phyloP scores from a whole-genome alignment of 2,329 filamentous ascomycete genomes.

The Sclerotiophoma versabilis region DNA sequence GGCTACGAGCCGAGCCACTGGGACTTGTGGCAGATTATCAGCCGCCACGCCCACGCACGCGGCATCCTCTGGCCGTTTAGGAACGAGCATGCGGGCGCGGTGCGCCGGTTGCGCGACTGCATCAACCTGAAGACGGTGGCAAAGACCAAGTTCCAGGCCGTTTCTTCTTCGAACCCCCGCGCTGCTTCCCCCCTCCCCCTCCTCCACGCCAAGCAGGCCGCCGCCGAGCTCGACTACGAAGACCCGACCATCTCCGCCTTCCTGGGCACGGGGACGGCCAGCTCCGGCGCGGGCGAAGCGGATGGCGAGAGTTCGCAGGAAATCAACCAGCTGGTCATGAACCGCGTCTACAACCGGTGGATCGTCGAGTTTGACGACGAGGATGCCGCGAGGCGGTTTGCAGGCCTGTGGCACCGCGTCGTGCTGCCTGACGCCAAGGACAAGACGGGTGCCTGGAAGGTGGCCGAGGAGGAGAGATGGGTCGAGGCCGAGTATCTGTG shows the following conservation, averaged over 20 bases:
- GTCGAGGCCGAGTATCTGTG: slow-evolving; percentile 59
- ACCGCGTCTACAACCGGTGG: slow-evolving; percentile 55
- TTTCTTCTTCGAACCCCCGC: slow-evolving; percentile 30
- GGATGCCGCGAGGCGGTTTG: slow-evolving; percentile 61
- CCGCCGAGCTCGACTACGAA: slow-evolving; percentile 17
- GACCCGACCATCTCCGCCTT: slow-evolving; percentile 24
- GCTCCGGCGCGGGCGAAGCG: slow-evolving; percentile 3
- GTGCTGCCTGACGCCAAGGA: slow-evolving; percentile 46
- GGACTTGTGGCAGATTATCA: slow-evolving; percentile 40
- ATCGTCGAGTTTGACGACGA: slow-evolving; percentile 64
- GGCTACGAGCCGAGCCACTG: slow-evolving; percentile 41
- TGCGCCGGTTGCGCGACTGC: slow-evolving; percentile 39
- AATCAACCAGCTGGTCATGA: slow-evolving; percentile 40
- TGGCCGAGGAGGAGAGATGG: slow-evolving; percentile 49
- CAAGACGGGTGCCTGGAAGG: slow-evolving; percentile 32
- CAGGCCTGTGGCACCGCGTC: slow-evolving; percentile 60
- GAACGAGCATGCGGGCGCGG: slow-evolving; percentile 28
- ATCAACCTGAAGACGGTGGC: slow-evolving; percentile 27
- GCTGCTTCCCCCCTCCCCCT: slow-evolving; percentile 19
- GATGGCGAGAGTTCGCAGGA: slow-evolving; percentile 15
- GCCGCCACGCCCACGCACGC: slow-evolving; percentile 39
- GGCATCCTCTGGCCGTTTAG: slow-evolving; percentile 45
- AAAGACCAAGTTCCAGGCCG: slow-evolving; percentile 22
- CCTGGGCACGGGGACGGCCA: slow-evolving; percentile 11
- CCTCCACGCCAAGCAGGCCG: not conserved